Evolutionary conservation across 176 grass and related monocot genomes (phyloP).

Genomic region (Canna indica): DNA sequence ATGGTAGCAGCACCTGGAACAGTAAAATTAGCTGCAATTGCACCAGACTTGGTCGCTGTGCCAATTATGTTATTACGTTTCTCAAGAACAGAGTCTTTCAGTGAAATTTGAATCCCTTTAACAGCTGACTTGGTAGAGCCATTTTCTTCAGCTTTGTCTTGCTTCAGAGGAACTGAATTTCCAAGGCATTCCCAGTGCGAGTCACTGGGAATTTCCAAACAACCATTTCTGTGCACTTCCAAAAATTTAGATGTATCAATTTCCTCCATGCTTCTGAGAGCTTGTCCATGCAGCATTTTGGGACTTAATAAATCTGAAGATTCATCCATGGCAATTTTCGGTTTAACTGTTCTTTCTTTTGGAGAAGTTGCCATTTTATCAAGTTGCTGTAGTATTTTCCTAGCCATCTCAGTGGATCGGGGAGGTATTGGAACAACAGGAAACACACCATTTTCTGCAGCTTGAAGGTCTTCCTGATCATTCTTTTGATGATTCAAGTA

Average conservation of each 20-base stretch:
- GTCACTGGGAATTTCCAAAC: constrained; percentile 4
- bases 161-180: constrained; percentile 25
- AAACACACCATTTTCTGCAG: constrained; percentile 2
- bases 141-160: constrained; percentile 16
- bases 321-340: constrained; percentile 10
- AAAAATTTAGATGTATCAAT: constrained; percentile 16
- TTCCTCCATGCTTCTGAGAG: constrained; percentile 11
- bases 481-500: constrained; percentile 24
- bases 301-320: constrained; percentile 8
- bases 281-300: not conserved
- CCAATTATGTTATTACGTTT: constrained; percentile 7
- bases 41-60: constrained; percentile 10
- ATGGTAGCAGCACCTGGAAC: constrained; percentile 18
- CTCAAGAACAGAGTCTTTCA: not conserved
- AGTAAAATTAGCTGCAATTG: not conserved
- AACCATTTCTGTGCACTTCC: constrained; percentile 4
- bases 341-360: constrained; percentile 29
- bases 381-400: constrained; percentile 53
- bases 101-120: constrained; percentile 14
- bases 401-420: constrained; percentile 43
- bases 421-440: constrained; percentile 27
- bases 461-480: not conserved
- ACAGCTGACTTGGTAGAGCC: constrained; percentile 17
- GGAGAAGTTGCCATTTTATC: constrained; percentile 32
- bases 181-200: not conserved